These are phyloP conservation scores for Euphorbia peplus DNA, from an alignment of 345 rosid genomes.

Conservation along the genomic window DNA sequence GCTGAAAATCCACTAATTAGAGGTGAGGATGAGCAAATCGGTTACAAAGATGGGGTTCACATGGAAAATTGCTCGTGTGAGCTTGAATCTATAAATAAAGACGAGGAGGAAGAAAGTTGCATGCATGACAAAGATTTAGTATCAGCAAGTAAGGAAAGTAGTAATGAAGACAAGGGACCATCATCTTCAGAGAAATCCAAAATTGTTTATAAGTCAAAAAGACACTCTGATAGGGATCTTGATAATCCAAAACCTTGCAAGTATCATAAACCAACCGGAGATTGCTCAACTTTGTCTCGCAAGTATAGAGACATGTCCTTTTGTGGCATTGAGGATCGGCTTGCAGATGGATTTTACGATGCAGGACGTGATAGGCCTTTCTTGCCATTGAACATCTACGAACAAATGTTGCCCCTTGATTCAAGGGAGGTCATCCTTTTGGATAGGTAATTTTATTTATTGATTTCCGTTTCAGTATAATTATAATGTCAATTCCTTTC, in stretches of 20 bases:
- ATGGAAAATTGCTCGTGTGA: conserved; percentile 31
- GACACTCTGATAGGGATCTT: conserved; percentile 65
- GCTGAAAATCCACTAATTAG: conserved; percentile 33
- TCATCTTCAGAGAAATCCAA: conserved; percentile 43
- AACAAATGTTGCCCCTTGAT: conserved; percentile 57
- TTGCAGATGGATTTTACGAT: conserved; percentile 95
- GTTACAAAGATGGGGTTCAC: conserved; percentile 28
- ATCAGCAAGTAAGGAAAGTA: conserved; percentile 31
- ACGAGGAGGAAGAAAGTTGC: conserved; percentile 27
- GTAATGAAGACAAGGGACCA: conserved; percentile 42
- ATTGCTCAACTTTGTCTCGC: conserved; percentile 40
- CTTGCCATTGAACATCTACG: conserved; percentile 57
- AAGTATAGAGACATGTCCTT: conserved; percentile 72
- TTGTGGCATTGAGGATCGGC: conserved; percentile 65
- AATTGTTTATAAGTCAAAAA: conserved; percentile 47
- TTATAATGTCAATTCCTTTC: neutral
- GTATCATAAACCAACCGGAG: conserved; percentile 48
- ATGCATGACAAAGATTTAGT: conserved; percentile 39
- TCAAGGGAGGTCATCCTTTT: conserved; percentile 95
- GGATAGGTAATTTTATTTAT: conserved; percentile 60
- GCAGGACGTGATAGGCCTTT: conserved; percentile 96
- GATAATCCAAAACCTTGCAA: conserved; percentile 93
- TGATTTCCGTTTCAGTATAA: neutral
- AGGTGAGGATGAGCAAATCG: conserved; percentile 40
- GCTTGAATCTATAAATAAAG: conserved; percentile 28